Base-by-base conservation (phyloP, 2,329 filamentous ascomycete species). In the Colletotrichum sansevieriae region DNA sequence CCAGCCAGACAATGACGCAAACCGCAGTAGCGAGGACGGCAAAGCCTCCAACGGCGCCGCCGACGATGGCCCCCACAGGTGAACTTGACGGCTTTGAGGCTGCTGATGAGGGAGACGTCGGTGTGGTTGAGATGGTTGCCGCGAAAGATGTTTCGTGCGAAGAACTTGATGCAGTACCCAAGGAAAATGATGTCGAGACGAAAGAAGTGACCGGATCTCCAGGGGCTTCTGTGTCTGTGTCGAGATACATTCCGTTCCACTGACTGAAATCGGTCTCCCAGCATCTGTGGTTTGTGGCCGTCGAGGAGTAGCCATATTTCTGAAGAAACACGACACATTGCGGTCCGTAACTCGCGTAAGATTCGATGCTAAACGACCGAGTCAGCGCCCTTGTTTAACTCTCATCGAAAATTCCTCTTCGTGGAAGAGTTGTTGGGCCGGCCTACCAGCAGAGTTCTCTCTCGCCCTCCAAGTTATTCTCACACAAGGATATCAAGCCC, bases 1-100 rank as follows among this genome's bases (percentile, higher is more conserved):
- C 20, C 18, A 61, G 33, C 58, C 58, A 61, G 4, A 51, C 58
- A 3, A 61, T 43, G 35, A 61, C 29, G 33, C 46, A 61, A 33
- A 51, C 58, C 33, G 58, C 35, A 15, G 25, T 41, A 33, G 58
- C 58, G 9, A 61, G 13, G 12, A 61, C 29, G 10, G 58, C 0
- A 20, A 51, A 13, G 33, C 46, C 35, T 9, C 58, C 15, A 7
- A 61, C 46, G 33, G 39, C 33, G 22, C 20, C 44, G 18, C 2
- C 58, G 11, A 61, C 44, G 44, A 60, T 49, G 57, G 33, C 33
- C 11, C 57, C 57, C 15, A 33, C 35, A 0, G 41, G 35, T n/a
- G 29, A 33, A 3, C 44, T 29, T 0, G 57, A 41, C 20, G 44
- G 18, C 10, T n/a, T 20, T 1, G 39, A 29, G 22, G 25, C n/a